These are phyloP conservation scores for Leucocoprinus sp. DNA, from an alignment of 768 basidiomycete genomes.

Conservation along the genomic window DNA sequence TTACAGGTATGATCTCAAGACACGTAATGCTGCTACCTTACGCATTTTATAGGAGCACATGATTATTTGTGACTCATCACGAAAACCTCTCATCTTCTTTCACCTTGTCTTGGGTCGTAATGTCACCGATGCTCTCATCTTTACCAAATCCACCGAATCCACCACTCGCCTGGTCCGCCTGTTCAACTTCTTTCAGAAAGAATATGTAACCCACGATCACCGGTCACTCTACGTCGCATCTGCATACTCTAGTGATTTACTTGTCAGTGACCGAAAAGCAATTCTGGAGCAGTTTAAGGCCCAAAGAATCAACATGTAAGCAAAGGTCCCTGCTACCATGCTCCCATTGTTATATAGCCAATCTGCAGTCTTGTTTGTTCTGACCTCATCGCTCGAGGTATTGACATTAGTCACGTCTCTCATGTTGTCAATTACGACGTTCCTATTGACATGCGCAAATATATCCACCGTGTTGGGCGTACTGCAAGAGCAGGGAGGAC, in stretches of 20 bases:
- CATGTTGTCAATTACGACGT: slow-evolving; percentile 95
- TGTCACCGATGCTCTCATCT: slow-evolving; percentile 73
- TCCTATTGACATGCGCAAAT: slow-evolving; percentile 97
- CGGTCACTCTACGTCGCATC: slow-evolving; percentile 36
- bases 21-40: background rate
- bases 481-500: slow-evolving; percentile 87
- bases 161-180: slow-evolving; percentile 74
- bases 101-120: slow-evolving; percentile 63
- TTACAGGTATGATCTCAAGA: slow-evolving; percentile 44
- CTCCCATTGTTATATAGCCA: background rate
- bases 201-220: slow-evolving; percentile 9
- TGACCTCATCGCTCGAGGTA: slow-evolving; percentile 91
- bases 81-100: slow-evolving; percentile 87
- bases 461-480: slow-evolving; percentile 94
- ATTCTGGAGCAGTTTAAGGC: slow-evolving; percentile 78
- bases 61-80: slow-evolving; percentile 65
- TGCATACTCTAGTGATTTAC: slow-evolving; percentile 85
- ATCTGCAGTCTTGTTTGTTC: slow-evolving; percentile 83
- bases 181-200: slow-evolving; percentile 69
- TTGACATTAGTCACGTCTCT: slow-evolving; percentile 86
- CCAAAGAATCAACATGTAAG: slow-evolving; percentile 78
- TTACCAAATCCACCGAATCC: slow-evolving; percentile 96
- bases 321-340: background rate
- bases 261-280: slow-evolving; percentile 58
- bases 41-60: slow-evolving; percentile 65